phyloP scores from a whole-genome alignment of 2,329 filamentous ascomycete species.

The Stachybotrys echinatus region DNA sequence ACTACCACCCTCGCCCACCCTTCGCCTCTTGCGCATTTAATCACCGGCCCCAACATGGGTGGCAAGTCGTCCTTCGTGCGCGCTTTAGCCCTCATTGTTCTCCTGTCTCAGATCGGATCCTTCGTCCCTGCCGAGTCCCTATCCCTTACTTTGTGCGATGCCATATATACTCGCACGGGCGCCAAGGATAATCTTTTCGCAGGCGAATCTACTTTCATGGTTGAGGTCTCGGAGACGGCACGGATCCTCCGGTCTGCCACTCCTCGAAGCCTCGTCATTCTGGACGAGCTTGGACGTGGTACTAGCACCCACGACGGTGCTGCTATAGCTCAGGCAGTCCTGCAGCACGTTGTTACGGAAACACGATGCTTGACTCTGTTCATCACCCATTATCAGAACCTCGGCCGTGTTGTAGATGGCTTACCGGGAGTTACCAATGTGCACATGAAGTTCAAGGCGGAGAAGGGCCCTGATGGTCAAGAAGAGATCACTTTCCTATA shows the following conservation, averaged over 20 bases:
- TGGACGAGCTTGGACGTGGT: conserved; percentile 91
- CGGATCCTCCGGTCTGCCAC: conserved; percentile 88
- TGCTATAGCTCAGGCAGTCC: conserved; percentile 87
- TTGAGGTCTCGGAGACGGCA: conserved; percentile 88
- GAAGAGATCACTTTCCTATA: conserved; percentile 92
- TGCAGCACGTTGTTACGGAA: conserved; percentile 75
- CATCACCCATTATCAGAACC: conserved; percentile 94
- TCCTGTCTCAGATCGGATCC: conserved; percentile 92
- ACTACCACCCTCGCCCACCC: conserved; percentile 66
- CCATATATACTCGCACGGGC: conserved; percentile 92
- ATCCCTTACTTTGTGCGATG: conserved; percentile 76
- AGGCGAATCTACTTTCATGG: conserved; percentile 96
- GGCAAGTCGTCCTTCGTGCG: conserved; percentile 98
- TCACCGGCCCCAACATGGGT: conserved; percentile 98
- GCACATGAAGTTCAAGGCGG: conserved; percentile 79
- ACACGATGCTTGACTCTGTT: conserved; percentile 79
- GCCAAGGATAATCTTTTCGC: conserved; percentile 94
- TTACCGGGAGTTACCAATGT: conserved; percentile 75
- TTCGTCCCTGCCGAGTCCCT: conserved; percentile 81
- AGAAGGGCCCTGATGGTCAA: conserved; percentile 40
- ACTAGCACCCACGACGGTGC: conserved; percentile 95
- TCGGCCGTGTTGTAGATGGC: conserved; percentile 64
- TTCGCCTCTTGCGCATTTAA: conserved; percentile 67
- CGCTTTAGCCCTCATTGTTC: conserved; percentile 81
- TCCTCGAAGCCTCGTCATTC: conserved; percentile 76